A percentile compares a stretch with the other conserved stretches of the same genome.
Conservation (phyloP, 2,329 filamentous ascomycete species). For the Arthroderma sp. region DNA sequence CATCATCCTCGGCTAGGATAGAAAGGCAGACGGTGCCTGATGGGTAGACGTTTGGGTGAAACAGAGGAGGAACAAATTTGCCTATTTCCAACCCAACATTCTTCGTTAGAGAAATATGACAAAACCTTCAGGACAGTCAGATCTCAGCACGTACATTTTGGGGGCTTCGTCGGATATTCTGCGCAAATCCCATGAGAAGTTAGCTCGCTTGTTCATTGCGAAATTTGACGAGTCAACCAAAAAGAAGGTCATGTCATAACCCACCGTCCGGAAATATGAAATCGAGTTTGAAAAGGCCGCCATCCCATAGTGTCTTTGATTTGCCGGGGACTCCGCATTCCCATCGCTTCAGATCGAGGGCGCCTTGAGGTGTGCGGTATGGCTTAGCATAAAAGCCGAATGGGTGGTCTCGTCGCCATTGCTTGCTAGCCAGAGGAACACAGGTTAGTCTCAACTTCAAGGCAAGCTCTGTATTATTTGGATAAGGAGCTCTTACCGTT, state of each 20-base stretch:
- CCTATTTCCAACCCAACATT: slow-evolving; percentile 40
- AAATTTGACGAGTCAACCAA: background rate
- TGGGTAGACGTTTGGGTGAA: slow-evolving; percentile 97
- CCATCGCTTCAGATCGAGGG: slow-evolving; percentile 88
- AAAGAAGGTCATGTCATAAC: slow-evolving; percentile 22
- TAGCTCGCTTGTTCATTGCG: background rate
- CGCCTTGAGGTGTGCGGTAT: slow-evolving; percentile 61
- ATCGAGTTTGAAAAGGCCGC: slow-evolving; percentile 90
- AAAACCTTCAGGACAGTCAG: background rate
- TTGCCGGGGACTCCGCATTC: slow-evolving; percentile 95
- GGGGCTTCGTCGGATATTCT: slow-evolving; percentile 98
- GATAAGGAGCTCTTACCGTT: slow-evolving; percentile 53
- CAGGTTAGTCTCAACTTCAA: slow-evolving; percentile 10
- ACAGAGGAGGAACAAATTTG: slow-evolving; percentile 91
- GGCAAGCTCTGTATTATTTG: background rate
- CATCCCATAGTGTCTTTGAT: slow-evolving; percentile 93
- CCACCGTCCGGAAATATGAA: slow-evolving; percentile 86
- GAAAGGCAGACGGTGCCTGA: slow-evolving; percentile 95
- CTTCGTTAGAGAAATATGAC: background rate
- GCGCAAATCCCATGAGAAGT: slow-evolving; percentile 10
- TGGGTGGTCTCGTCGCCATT: slow-evolving; percentile 93
- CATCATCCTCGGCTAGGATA: slow-evolving; percentile 96
- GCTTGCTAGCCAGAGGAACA: slow-evolving; percentile 52
- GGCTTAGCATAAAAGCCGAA: slow-evolving; percentile 96
- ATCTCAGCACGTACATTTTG: slow-evolving; percentile 64